Evolutionary conservation across 2,329 filamentous ascomycete genomes (phyloP).

Genomic region (Ustulina deusta): DNA sequence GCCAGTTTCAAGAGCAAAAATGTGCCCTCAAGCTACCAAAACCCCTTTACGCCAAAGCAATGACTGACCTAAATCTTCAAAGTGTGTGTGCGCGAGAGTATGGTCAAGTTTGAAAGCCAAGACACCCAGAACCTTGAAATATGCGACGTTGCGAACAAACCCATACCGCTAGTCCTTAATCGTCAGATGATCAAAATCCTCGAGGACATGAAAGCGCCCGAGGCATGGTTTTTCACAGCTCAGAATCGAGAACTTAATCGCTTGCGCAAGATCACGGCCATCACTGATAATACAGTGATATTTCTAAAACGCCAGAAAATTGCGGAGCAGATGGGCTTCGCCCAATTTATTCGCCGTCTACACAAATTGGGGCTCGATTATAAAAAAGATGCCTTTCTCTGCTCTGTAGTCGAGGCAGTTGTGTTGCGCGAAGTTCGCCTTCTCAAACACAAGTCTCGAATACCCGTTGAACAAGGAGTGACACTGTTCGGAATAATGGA

Average conservation of each 20-base stretch:
- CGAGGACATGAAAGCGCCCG: constrained; percentile 70
- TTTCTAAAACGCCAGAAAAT: constrained; percentile 74
- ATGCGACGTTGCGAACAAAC: constrained; percentile 75
- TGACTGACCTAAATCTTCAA: constrained; percentile 9
- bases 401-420: constrained; percentile 75
- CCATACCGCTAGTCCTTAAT: constrained; percentile 78
- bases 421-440: constrained; percentile 77
- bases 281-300: constrained; percentile 69
- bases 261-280: constrained; percentile 70
- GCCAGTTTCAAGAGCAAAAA: background rate
- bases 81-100: constrained; percentile 75
- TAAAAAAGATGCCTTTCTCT: constrained; percentile 75
- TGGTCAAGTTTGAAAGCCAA: constrained; percentile 79
- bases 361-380: constrained; percentile 72
- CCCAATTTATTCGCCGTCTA: constrained; percentile 71
- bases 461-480: constrained; percentile 76
- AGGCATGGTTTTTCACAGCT: constrained; percentile 70
- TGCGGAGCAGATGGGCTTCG: constrained; percentile 70
- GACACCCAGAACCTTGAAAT: constrained; percentile 73
- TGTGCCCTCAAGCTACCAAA: background rate
- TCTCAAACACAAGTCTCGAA: constrained; percentile 82
- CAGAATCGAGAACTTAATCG: constrained; percentile 72
- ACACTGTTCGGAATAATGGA: constrained; percentile 88
- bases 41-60: background rate
- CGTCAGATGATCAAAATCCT: constrained; percentile 87